Conservation (phyloP, 257 asterid genomes). For the Scutellaria barbata region DNA sequence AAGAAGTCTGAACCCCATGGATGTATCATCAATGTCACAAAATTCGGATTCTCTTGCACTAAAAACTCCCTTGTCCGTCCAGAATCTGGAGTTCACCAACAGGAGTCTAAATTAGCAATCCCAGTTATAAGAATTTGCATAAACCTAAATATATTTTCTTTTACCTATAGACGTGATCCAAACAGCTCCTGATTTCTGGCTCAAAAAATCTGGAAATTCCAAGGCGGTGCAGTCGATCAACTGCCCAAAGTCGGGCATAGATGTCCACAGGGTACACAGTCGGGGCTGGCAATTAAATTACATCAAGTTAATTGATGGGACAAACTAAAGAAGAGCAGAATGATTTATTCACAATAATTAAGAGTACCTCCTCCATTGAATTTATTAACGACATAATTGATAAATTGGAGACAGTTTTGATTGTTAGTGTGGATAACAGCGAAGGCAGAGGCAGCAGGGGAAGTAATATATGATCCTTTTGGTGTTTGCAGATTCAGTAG, state of each 20-base stretch:
- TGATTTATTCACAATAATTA: too few relatives aligned
- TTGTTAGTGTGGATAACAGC: slow-evolving; percentile 54
- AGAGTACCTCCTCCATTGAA: slow-evolving; percentile 54
- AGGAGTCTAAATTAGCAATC: too few relatives aligned
- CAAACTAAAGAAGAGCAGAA: too few relatives aligned
- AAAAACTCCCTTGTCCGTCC: slow-evolving; percentile 56
- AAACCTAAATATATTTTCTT: too few relatives aligned
- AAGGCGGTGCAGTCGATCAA: slow-evolving; percentile 53
- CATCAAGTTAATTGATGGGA: neutral
- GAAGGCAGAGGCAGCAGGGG: slow-evolving; percentile 46
- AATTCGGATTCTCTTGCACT: slow-evolving; percentile 46
- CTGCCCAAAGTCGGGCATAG: slow-evolving; percentile 52
- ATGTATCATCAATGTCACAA: slow-evolving; percentile 54
- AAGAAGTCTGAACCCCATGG: slow-evolving; percentile 59
- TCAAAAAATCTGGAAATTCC: slow-evolving; percentile 55
- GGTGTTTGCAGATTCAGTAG: slow-evolving; percentile 45
- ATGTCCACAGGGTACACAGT: slow-evolving; percentile 47
- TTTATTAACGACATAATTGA: slow-evolving; percentile 28
- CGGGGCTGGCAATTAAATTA: slow-evolving; percentile 38
- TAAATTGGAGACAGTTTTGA: slow-evolving; percentile 42
- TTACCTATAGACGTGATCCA: slow-evolving; percentile 47
- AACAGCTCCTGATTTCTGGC: slow-evolving; percentile 39
- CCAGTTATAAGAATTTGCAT: too few relatives aligned
- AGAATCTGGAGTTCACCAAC: neutral
- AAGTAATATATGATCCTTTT: slow-evolving; percentile 56